These are phyloP conservation scores for Sordariomycetes sp. DNA, from an alignment of 2,329 filamentous ascomycete species.

Conservation along the genomic window DNA sequence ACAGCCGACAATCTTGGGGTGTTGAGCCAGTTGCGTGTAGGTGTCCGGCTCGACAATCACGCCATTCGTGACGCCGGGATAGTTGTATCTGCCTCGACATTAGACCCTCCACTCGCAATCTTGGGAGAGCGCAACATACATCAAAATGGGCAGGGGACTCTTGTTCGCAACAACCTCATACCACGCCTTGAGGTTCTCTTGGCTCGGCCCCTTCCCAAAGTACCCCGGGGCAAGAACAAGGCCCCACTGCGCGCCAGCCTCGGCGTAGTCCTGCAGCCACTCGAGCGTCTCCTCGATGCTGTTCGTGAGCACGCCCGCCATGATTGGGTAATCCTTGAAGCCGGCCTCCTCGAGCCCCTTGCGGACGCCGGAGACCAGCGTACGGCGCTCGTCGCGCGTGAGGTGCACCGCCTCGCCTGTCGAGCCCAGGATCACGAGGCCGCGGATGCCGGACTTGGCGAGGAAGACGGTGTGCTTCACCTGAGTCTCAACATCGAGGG, in stretches of 20 bases:
- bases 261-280: conserved; percentile 41
- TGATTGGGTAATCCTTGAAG: conserved; percentile 47
- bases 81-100: conserved; percentile 40
- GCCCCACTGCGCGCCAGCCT: conserved; percentile 51
- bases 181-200: conserved; percentile 47
- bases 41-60: conserved; percentile 47
- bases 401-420: conserved; percentile 57
- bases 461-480: conserved; percentile 48
- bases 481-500: conserved; percentile 48
- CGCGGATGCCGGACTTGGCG: conserved; percentile 46
- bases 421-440: conserved; percentile 51
- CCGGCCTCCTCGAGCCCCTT: conserved; percentile 43
- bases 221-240: conserved; percentile 50
- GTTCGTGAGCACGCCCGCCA: conserved; percentile 51
- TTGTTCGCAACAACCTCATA: conserved; percentile 46
- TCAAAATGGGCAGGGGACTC: conserved; percentile 45
- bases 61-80: conserved; percentile 57
- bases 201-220: conserved; percentile 42
- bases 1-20: conserved; percentile 58
- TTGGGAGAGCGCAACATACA: conserved; percentile 28
- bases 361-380: conserved; percentile 41
- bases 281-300: conserved; percentile 51
- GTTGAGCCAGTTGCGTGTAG: conserved; percentile 45
- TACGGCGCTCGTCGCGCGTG: conserved; percentile 42
- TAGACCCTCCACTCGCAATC: not conserved